These are phyloP conservation scores for Yamadazyma kitorensis DNA, from an alignment of 805 yeast genomes.

Conservation along the genomic window DNA sequence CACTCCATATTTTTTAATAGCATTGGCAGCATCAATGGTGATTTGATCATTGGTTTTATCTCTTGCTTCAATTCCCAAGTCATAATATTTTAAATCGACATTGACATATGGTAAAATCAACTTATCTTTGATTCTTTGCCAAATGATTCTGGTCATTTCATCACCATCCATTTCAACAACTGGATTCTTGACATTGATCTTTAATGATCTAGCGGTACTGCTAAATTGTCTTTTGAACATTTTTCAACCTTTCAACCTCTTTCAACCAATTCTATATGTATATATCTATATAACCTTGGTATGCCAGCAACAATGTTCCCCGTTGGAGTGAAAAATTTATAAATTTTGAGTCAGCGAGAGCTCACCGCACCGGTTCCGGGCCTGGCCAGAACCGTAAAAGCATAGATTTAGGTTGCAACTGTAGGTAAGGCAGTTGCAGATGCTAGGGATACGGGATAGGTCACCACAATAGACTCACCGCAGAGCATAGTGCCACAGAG, in stretches of 20 bases:
- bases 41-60: constrained; percentile 71
- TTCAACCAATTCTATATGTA: not conserved
- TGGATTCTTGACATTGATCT: constrained; percentile 69
- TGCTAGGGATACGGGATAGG: too few species aligned
- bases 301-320: too few species aligned
- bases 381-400: too few species aligned
- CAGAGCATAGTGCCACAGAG: too few species aligned
- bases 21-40: constrained; percentile 76
- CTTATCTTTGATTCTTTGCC: constrained; percentile 70
- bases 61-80: constrained; percentile 64
- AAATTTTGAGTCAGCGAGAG: too few species aligned
- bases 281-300: too few species aligned
- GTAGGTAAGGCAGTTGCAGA: too few species aligned
- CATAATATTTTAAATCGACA: constrained; percentile 73
- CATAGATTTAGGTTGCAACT: too few species aligned
- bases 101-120: constrained; percentile 68
- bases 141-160: constrained; percentile 83
- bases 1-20: constrained; percentile 70
- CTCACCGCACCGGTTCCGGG: too few species aligned
- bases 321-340: too few species aligned
- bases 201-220: constrained; percentile 21
- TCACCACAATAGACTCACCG: too few species aligned
- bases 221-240: constrained; percentile 15
- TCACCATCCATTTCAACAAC: constrained; percentile 82
- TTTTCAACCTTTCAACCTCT: not conserved